Evolutionary conservation across 116 monocot genomes (phyloP).

Genomic region (Trichopus zeylanicus): DNA sequence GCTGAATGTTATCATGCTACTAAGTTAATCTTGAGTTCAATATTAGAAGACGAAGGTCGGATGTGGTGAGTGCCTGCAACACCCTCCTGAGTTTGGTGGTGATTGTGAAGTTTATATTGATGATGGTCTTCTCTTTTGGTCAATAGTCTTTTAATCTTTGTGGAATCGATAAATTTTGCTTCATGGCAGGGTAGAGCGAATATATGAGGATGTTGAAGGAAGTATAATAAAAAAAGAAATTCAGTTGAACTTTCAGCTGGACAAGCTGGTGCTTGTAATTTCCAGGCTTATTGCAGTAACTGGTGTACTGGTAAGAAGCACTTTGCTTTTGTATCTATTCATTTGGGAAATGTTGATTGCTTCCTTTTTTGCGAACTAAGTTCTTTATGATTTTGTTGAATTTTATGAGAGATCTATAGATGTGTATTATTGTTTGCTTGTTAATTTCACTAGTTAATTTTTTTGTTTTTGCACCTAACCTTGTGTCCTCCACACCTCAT

Average conservation of each 20-base stretch:
- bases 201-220: conserved; percentile 45
- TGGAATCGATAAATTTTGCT: too few species aligned
- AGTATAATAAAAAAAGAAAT: conserved; percentile 37
- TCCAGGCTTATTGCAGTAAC: conserved; percentile 66
- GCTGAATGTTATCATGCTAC: conserved; percentile 65
- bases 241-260: conserved; percentile 41
- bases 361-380: background rate
- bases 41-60: conserved; percentile 66
- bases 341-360: background rate
- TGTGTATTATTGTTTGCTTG: too few species aligned
- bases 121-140: conserved; percentile 1
- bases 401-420: too few species aligned
- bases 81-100: too few species aligned
- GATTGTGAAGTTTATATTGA: background rate
- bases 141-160: background rate
- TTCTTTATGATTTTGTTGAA: background rate
- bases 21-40: conserved; percentile 46
- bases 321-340: background rate
- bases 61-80: conserved; percentile 46
- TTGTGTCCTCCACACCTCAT: too few species aligned
- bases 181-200: conserved; percentile 70
- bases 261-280: conserved; percentile 62
- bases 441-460: too few species aligned
- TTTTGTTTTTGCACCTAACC: too few species aligned
- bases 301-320: conserved; percentile 66